A percentile compares a stretch with the other conserved stretches of the same genome.
Evolutionary conservation across 2,329 filamentous ascomycete species (phyloP).

Genomic region (Colletotrichum sp.): DNA sequence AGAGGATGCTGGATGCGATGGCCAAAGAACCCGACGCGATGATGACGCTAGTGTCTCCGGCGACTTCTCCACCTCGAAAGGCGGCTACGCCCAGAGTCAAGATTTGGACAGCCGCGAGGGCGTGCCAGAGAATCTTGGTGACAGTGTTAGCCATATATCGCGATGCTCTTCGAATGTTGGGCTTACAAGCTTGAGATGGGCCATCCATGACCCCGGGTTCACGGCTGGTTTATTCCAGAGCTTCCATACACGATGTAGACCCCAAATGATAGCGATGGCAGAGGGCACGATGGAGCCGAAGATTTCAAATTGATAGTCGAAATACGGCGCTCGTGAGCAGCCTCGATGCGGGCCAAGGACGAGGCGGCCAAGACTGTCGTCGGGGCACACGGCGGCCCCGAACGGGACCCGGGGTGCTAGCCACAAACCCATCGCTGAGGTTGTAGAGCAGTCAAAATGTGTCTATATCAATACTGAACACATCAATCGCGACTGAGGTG

Average conservation of each 20-base stretch:
- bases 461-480: accelerated
- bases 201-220: background rate
- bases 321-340: background rate
- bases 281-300: background rate
- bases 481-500: accelerated
- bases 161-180: accelerated
- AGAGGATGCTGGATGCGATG: background rate
- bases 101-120: background rate
- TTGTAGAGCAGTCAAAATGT: background rate
- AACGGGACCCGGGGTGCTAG: background rate
- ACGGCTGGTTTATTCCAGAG: background rate
- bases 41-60: background rate
- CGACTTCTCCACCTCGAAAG: background rate
- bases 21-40: background rate
- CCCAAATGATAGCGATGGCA: background rate
- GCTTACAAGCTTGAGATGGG: background rate
- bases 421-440: background rate
- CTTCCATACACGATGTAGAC: background rate
- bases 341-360: background rate
- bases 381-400: background rate
- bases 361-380: background rate
- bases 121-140: background rate
- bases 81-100: background rate
- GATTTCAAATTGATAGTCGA: background rate
- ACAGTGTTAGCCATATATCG: background rate